Base-by-base conservation (phyloP, 768 basidiomycete species). In the Gautieria morchelliformis region DNA sequence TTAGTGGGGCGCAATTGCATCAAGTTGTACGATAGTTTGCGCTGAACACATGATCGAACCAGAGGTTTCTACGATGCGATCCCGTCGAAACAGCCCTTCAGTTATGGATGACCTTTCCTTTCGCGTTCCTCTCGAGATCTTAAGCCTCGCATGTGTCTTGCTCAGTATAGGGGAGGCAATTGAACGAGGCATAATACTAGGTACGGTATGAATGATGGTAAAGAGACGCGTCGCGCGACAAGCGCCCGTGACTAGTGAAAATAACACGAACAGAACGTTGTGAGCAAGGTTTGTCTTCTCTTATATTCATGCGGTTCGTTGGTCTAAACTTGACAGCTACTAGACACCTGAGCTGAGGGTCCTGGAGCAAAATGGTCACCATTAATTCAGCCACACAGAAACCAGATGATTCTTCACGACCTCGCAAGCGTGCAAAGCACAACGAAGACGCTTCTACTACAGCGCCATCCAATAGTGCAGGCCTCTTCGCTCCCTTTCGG, bases 401-500 rank as follows among this genome's bases (percentile, higher is more conserved):
- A 27, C 57, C n/a, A 42, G 56, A 49, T 48, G 49, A 45, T 15
- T 45, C 50, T 15, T 37, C 60, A 14, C 49, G 60, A n/a, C 60
- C 60, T n/a, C 60, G 57, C 14, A 60, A 60, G 47, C 60, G 60
- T 35, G 33, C 60, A 41, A 53, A 58, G 53, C 58, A 27, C 35
- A 44, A 52, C 19, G 44, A 50, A 42, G 33, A 22, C 19, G n/a
- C 41, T 22, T 37, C 67, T 15, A 69, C 39, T 11, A 37, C 35
- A 37, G 35, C 35, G 8, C 10, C 35, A 37, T 40, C 19, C 4
- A 49, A 33, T 19, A 47, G 24, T 27, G 22, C 46, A 52, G 33
- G 69, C 35, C 68, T 99, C 42, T 98, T 95, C 67, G 89, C 86
- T 5, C 95, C 96, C 4, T 99, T 98, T 67, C 81, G 96, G 59